Evolutionary conservation across 2,329 filamentous ascomycete species (phyloP), one percentile per base, ranked within the genome.

Genomic region (Elsinoe batatas): DNA sequence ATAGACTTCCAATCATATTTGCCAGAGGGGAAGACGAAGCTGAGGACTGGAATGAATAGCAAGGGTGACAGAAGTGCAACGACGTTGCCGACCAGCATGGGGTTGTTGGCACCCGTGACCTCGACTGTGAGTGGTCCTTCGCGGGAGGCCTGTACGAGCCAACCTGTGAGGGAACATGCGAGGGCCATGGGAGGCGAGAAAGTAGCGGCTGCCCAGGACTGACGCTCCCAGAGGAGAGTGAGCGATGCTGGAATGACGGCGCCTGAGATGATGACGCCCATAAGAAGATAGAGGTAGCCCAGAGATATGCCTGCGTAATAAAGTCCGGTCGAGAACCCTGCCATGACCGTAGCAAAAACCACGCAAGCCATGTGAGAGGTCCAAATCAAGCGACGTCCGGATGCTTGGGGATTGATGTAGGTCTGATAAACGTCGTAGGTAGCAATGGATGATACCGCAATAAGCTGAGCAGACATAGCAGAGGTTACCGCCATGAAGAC

Each of bases 401-500:
- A 84, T 5, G 90, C 90, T 0, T 72, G 67, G 0, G 89, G 89
- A 60, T 93, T 85, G 72, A 95, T 79, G 68, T 95, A 95, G 1
- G 87, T 88, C 57, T 89, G 83, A 71, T 91, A 93, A 60, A 91
- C 76, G 65, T 93, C 88, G 66, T 91, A 93, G 1, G 88, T 91
- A 69, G 84, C 82, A 69, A 95, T 94, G 7, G 86, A 90, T 1
- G 87, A 91, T 1, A 94, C 88, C 2, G 90, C 88, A 57, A 95
- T 91, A 5, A 95, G 74, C 67, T 95, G 87, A 0, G 88, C 85
- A 1, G 85, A 91, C 60, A 86, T 87, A 0, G 89, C 87, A 1
- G 83, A 88, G 0, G 90, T 95, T 18, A 95, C 89, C 18, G 91
- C 90, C 83, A 95, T 88, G 74, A 95, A 94, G 54, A 94, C 79